A percentile compares a stretch with the other conserved stretches of the same genome.
Conservation (phyloP, 768 basidiomycete genomes). For the Pulveroboletus sp. region DNA sequence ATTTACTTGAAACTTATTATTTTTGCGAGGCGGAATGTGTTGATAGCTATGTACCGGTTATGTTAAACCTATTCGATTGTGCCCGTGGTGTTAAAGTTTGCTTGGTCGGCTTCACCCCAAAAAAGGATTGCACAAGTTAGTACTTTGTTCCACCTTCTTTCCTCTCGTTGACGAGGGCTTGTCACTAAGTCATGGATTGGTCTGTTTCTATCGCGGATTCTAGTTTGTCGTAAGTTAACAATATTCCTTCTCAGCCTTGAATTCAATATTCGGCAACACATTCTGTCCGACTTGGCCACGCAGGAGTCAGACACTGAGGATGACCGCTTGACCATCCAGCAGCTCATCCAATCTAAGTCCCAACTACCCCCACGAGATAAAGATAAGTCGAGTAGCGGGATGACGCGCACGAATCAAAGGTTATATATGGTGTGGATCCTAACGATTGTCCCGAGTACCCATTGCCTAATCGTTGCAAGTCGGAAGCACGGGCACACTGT, state of each 20-base stretch:
- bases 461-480: conserved; percentile 36
- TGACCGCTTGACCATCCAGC: conserved; percentile 45
- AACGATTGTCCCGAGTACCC: not conserved
- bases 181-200: too few species aligned
- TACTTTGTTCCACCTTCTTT: not conserved
- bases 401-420: conserved; percentile 19
- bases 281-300: conserved; percentile 69
- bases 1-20: too few species aligned
- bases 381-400: conserved; percentile 12
- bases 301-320: conserved; percentile 48
- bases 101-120: not conserved
- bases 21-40: too few species aligned
- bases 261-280: conserved; percentile 70
- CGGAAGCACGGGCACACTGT: conserved; percentile 69
- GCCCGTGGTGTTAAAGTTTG: too few species aligned
- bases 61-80: too few species aligned
- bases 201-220: conserved; percentile 25
- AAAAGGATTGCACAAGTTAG: too few species aligned
- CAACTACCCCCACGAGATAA: conserved; percentile 36
- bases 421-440: conserved; percentile 55
- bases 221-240: not conserved
- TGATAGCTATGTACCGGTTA: too few species aligned
- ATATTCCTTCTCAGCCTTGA: conserved; percentile 51
- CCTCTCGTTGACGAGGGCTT: not conserved
- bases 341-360: conserved; percentile 60